Evolutionary conservation across 768 basidiomycete genomes (phyloP).

Genomic region (Lentinula edodes): DNA sequence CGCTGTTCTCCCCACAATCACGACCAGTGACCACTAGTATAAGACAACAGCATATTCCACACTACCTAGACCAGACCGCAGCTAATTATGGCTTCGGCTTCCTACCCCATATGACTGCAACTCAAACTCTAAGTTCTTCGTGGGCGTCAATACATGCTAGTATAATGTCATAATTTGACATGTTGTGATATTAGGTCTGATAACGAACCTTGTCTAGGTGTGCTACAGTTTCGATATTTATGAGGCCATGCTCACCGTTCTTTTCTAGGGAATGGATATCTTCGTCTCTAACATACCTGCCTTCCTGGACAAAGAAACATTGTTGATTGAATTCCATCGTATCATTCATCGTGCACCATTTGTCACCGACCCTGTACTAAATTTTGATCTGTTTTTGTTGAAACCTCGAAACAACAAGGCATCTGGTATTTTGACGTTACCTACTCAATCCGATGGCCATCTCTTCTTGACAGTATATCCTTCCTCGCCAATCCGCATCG

Average conservation of each 20-base stretch:
- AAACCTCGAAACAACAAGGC: not conserved
- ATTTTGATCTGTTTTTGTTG: not conserved
- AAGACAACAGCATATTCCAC: no score
- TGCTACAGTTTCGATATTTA: not conserved
- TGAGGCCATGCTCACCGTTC: not conserved
- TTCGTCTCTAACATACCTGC: not conserved
- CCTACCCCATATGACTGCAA: not conserved
- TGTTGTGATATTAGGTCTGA: not conserved
- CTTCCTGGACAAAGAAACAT: not conserved
- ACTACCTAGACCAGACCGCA: no score
- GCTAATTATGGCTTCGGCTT: no score
- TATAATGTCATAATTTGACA: not conserved
- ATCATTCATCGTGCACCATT: conserved; percentile 2
- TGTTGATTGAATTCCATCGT: not conserved
- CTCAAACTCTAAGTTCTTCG: not conserved
- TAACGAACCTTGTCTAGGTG: not conserved
- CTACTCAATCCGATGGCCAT: not conserved
- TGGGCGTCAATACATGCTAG: not conserved
- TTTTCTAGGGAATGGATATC: not conserved
- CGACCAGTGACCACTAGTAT: no score
- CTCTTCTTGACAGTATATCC: not conserved
- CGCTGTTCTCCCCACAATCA: not conserved
- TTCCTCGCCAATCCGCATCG: not conserved
- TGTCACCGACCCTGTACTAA: not conserved
- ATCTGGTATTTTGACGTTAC: not conserved